Evolutionary conservation across 805 yeast species (phyloP), one percentile per base, ranked within the genome.

Genomic region (Torulaspora franciscae): DNA sequence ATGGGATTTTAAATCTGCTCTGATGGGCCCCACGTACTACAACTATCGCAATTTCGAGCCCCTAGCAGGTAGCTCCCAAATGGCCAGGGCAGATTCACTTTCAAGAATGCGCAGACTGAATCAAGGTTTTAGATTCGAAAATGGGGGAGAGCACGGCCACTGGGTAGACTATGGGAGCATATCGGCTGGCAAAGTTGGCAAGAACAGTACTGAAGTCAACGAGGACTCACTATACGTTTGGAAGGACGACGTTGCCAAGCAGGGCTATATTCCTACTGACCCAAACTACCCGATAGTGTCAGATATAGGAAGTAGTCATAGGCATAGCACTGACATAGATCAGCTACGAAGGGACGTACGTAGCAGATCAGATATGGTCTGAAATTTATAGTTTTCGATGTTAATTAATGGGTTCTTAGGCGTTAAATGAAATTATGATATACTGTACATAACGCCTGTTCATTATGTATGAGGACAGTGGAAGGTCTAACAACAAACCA

Each of bases 31-130:
- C 2, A 81, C 79, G 44, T 73, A 74, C 42, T 91, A 93, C 61
- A 87, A 85, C 52, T 89, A 86, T 61, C 76, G 84, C 48, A 79
- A 79, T 45, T 91, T 89, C 67, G 96, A 90, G 60, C 80, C 95
- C 0, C 83, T 81, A 1, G 81, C 85, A 0, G 52, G 49, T 1
- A 45, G 45, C 19, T 30, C 45, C 3, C 56, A 77, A 35, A 72
- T 82, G 24, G 80, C 83, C 2, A 89, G 81, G 51, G 87, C 89
- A 1, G 74, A 74, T n/a, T 75, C 85, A 0, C 68, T 70, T 13
- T 77, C 84, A 3, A 70, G 82, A 50, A 73, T 75, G 72, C 81
- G 81, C 37, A 74, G 95, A 48, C 76, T 91, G 42, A 80, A 81
- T 49, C 84, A 87, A 47, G 99, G 99, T 0, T 64, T 90, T 45